phyloP scores from a whole-genome alignment of 352 stramenopile genomes.

The Phytopythium oedochilum region DNA sequence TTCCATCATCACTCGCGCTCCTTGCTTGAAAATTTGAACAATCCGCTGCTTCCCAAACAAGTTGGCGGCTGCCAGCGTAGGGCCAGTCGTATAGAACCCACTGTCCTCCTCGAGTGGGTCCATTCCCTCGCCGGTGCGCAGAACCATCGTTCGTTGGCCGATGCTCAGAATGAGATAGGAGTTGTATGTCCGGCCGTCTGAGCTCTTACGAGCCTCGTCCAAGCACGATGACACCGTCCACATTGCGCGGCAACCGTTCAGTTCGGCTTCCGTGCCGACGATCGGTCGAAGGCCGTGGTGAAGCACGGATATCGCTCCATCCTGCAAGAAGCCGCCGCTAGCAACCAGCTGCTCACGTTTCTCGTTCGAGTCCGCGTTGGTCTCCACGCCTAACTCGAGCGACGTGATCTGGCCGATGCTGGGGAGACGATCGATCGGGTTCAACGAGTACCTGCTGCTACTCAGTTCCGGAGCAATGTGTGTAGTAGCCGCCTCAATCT shows the following conservation, averaged over 20 bases:
- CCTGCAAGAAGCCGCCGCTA: conserved; percentile 58
- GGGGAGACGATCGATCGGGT: conserved; percentile 58
- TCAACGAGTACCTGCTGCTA: conserved; percentile 36
- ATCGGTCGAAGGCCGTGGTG: conserved; percentile 82
- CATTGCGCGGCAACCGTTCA: conserved; percentile 81
- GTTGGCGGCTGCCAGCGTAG: conserved; percentile 74
- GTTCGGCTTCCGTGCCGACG: conserved; percentile 72
- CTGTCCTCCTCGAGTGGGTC: conserved; percentile 79
- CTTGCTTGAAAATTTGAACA: conserved; percentile 85
- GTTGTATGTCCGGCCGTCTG: conserved; percentile 56
- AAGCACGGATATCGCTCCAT: conserved; percentile 65
- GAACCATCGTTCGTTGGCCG: conserved; percentile 79
- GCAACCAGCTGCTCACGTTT: conserved; percentile 77
- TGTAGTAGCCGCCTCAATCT: not conserved
- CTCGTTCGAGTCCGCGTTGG: conserved; percentile 72
- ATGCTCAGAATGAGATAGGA: conserved; percentile 82
- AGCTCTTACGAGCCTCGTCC: conserved; percentile 33
- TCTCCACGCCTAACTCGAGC: conserved; percentile 74
- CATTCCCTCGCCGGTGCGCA: conserved; percentile 81
- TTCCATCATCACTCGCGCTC: conserved; percentile 77
- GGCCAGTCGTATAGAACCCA: conserved; percentile 79
- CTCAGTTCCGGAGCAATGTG: conserved; percentile 8
- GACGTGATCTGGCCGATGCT: conserved; percentile 81
- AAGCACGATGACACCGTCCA: conserved; percentile 80
- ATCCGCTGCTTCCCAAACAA: conserved; percentile 80